Conservation (phyloP, 2,329 filamentous ascomycete species). For the Colletotrichum limetticola region DNA sequence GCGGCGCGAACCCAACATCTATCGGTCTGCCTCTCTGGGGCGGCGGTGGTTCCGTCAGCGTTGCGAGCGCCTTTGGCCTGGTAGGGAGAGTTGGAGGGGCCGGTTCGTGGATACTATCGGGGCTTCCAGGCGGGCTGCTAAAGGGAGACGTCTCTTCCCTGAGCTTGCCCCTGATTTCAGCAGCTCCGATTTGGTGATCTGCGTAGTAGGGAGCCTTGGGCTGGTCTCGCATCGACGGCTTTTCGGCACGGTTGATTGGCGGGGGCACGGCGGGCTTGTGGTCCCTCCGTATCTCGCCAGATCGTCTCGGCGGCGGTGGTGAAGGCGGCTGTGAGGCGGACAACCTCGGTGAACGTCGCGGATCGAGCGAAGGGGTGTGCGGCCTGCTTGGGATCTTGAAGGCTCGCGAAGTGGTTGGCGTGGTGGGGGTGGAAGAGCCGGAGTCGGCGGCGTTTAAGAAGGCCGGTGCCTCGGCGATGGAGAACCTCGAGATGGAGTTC, state of each 20-base stretch:
- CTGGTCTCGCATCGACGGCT: constrained; percentile 55
- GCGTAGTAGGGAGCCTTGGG: constrained; percentile 40
- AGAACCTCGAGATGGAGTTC: constrained; percentile 46
- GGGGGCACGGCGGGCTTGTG: constrained; percentile 67
- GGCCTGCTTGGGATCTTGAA: constrained; percentile 67
- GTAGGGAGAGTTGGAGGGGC: constrained; percentile 60
- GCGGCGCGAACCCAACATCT: constrained; percentile 58
- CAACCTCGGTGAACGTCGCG: constrained; percentile 59
- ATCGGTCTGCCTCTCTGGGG: constrained; percentile 44
- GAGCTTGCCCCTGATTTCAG: constrained; percentile 49
- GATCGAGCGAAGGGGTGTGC: constrained; percentile 62
- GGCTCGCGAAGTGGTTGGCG: constrained; percentile 54
- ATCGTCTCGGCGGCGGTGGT: constrained; percentile 71
- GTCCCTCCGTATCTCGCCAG: constrained; percentile 66
- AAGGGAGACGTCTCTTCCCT: constrained; percentile 77
- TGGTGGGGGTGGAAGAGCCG: constrained; percentile 51
- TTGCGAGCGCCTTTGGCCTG: constrained; percentile 47
- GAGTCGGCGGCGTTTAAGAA: constrained; percentile 62
- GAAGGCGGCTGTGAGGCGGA: constrained; percentile 66
- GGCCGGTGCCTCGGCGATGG: constrained; percentile 53
- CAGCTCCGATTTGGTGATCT: constrained; percentile 35
- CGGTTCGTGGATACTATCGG: constrained; percentile 66
- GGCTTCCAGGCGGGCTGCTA: constrained; percentile 83
- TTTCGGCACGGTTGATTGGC: constrained; percentile 83
- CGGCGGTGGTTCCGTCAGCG: constrained; percentile 40